phyloP scores from a whole-genome alignment of 345 rosid species.

The Luvunga scandens region DNA sequence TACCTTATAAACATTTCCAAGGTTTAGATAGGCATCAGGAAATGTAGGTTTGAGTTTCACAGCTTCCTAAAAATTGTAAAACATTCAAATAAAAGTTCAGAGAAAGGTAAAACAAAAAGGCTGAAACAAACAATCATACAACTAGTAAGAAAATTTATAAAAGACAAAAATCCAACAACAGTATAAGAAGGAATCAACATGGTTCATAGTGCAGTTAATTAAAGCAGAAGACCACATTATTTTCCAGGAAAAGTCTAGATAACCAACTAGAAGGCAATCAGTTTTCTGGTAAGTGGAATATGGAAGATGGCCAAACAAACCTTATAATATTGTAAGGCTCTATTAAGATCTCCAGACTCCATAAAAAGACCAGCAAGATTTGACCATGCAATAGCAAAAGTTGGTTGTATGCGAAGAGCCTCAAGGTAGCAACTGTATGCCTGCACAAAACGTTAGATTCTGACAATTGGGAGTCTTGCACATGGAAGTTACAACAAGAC shows the following conservation, averaged over 20 bases:
- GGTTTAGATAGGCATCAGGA: constrained; percentile 94
- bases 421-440: constrained; percentile 96
- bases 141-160: background rate
- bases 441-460: constrained; percentile 87
- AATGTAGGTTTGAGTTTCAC: constrained; percentile 85
- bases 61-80: constrained; percentile 67
- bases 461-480: constrained; percentile 65
- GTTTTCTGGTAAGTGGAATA: background rate
- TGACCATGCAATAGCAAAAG: constrained; percentile 99
- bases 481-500: constrained; percentile 75
- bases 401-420: constrained; percentile 94
- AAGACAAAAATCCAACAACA: background rate
- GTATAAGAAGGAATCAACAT: background rate
- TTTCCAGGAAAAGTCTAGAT: background rate
- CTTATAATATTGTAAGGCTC: constrained; percentile 96
- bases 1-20: constrained; percentile 98
- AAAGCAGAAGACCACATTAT: background rate
- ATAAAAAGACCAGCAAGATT: constrained; percentile 98
- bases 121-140: background rate
- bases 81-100: constrained; percentile 3
- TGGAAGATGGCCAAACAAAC: constrained; percentile 35
- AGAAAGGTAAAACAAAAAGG: background rate
- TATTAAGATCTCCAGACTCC: constrained; percentile 93
- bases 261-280: background rate
- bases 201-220: background rate